phyloP scores from a whole-genome alignment of 140 eudicot genomes.

The Erigeron philadelphicus region DNA sequence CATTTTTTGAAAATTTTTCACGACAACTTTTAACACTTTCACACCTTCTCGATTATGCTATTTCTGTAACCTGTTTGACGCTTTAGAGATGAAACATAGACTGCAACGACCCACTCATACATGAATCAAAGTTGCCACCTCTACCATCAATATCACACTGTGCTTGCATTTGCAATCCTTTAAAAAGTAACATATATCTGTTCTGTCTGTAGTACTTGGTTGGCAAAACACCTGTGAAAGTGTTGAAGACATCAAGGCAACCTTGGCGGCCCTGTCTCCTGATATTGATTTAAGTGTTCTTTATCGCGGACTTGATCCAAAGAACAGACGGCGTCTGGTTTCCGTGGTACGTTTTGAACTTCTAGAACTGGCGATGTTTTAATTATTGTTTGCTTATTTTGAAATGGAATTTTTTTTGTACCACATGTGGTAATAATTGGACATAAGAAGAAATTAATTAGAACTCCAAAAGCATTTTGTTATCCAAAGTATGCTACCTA shows the following conservation, averaged over 20 bases:
- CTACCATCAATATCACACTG: not conserved
- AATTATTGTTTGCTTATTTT: not conserved
- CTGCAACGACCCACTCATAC: not conserved
- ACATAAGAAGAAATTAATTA: not conserved
- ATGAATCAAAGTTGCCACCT: slow-evolving; percentile 5
- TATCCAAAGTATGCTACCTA: too few relatives aligned
- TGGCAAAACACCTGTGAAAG: slow-evolving; percentile 91
- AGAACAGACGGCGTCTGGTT: slow-evolving; percentile 51
- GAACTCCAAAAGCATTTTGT: not conserved
- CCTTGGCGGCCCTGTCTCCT: slow-evolving; percentile 66
- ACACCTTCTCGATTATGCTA: not conserved
- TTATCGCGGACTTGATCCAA: slow-evolving; percentile 90
- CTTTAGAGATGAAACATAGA: not conserved
- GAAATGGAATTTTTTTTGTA: not conserved
- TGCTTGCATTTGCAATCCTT: not conserved
- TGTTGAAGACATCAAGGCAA: slow-evolving; percentile 73
- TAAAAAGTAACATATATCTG: not conserved
- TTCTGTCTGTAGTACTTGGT: slow-evolving; percentile 64
- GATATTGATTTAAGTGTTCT: slow-evolving; percentile 70
- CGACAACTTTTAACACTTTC: not conserved
- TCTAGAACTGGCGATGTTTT: not conserved
- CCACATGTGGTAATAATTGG: not conserved
- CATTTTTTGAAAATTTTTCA: not conserved
- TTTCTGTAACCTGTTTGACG: not conserved
- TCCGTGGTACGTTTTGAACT: slow-evolving; percentile 62